Conservation (phyloP, 768 basidiomycete species). For the Brasilioporus rufonigricans region DNA sequence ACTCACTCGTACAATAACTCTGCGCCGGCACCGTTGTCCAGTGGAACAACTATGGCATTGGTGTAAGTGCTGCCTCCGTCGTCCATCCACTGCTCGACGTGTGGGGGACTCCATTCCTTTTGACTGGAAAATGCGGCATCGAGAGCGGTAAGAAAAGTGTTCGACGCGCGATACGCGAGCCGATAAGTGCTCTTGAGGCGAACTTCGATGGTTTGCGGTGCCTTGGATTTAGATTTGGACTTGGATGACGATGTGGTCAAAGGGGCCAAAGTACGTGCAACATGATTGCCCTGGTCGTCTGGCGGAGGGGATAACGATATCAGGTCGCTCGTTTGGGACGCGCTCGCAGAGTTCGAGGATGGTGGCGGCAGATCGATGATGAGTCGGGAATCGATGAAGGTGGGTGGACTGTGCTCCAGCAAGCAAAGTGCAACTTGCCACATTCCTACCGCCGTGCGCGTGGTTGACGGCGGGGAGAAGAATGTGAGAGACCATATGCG, state of each 20-base stretch:
- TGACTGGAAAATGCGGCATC: no score
- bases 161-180: slow-evolving; percentile 25
- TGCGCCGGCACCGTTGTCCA: slow-evolving; percentile 40
- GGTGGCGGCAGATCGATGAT: slow-evolving; percentile 38
- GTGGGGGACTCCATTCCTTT: no score
- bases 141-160: no score
- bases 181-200: slow-evolving; percentile 27
- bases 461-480: slow-evolving; percentile 17
- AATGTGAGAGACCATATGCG: slow-evolving; percentile 29
- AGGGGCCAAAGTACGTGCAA: no score
- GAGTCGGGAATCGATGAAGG: slow-evolving; percentile 53
- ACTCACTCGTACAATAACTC: slow-evolving; percentile 56
- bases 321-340: slow-evolving; percentile 3
- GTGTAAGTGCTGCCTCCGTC: slow-evolving; percentile 4
- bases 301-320: slow-evolving; percentile 4
- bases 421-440: slow-evolving; percentile 51
- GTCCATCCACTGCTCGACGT: slow-evolving; percentile 12
- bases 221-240: slow-evolving; percentile 8
- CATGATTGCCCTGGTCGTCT: no score
- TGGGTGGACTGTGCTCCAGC: slow-evolving; percentile 56
- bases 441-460: slow-evolving; percentile 5
- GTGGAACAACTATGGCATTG: slow-evolving; percentile 36
- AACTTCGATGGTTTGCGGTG: slow-evolving; percentile 18
- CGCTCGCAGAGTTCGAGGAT: neutral
- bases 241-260: no score